Conservation (phyloP, 2,329 filamentous ascomycete genomes). For the Hypoxylon sp. region DNA sequence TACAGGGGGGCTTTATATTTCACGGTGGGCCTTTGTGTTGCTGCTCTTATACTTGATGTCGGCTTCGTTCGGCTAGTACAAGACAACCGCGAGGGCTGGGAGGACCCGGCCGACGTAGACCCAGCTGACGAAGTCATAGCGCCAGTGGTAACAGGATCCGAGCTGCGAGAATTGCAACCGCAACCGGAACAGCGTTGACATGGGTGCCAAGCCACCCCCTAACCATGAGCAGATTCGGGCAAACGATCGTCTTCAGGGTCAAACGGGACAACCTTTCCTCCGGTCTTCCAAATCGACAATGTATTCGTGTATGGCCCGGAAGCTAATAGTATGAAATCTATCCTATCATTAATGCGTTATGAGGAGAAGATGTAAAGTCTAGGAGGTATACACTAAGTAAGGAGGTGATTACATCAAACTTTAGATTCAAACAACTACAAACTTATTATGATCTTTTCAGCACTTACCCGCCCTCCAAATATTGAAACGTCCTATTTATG, state of each 20-base stretch:
- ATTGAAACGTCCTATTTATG: too few species aligned
- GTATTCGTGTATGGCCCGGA: background rate
- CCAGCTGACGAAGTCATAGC: conserved; percentile 30
- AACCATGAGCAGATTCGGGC: background rate
- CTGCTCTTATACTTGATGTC: conserved; percentile 31
- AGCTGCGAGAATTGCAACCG: conserved; percentile 28
- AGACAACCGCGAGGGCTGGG: conserved; percentile 39
- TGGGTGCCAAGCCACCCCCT: background rate
- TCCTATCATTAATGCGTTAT: background rate
- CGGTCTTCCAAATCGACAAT: background rate
- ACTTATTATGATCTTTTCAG: too few species aligned
- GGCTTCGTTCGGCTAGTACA: conserved; percentile 37
- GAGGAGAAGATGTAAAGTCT: background rate
- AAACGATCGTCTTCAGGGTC: background rate
- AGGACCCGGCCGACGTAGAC: conserved; percentile 36
- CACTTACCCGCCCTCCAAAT: too few species aligned
- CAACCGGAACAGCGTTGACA: conserved; percentile 24
- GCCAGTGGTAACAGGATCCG: conserved; percentile 31
- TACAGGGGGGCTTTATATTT: conserved; percentile 39
- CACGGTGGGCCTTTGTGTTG: conserved; percentile 32
- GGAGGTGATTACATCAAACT: too few species aligned
- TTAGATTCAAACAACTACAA: too few species aligned
- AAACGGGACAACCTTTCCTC: background rate
- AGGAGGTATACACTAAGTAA: too few species aligned
- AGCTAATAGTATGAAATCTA: background rate